Base-by-base conservation (phyloP, 768 basidiomycete species). In the Porpolomopsis calyptriformis region DNA sequence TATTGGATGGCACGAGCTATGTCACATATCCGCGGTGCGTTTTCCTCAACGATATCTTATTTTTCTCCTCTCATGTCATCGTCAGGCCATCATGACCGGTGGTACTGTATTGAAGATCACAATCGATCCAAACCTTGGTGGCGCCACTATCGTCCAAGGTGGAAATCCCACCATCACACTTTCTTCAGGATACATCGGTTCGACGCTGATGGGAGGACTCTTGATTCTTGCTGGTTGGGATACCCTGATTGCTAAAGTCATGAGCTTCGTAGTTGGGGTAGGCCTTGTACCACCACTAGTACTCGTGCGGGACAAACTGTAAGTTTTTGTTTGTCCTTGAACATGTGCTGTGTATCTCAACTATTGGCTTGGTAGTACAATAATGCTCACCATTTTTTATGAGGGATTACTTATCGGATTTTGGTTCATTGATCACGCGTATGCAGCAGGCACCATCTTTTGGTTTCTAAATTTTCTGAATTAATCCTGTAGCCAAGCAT, bases 401-500 rank as follows among this genome's bases (percentile, higher is more conserved):
- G 91, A 96, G 62, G 90, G 76, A 7, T 65, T 96, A 19, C 69
- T 97, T 39, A 76, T 97, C 47, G 92, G 88, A 0, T 87, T 97
- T 53, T 96, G 93, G 92, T 96, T 94, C 60, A 79, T 92, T 36
- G 89, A 83, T 57, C 93, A 97, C 61, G 91, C 73, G 89, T 84
- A 61, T 53, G 82, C 71, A 43, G 18, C 23, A 18, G n/a, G 20
- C 5, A 14, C 33, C 29, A 24, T 41, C 27, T 7, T 24, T 6
- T 8, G 12, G 7, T 29, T 26, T 7, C 50, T 10, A 12, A 46
- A 29, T 45, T 36, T 36, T 18, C 36, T 26, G 43, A 22, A 45
- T 35, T 24, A 29, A 25, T 20, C 3, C 36, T 57, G 12, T 53
- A 92, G 81, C 35, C 80, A 80, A 64, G 83, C 85, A 36, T 64